Percentiles rank a stretch among this genome's conserved stretches.
phyloP scores from a whole-genome alignment of 2,329 filamentous ascomycete genomes.

The Xylaria digitata region DNA sequence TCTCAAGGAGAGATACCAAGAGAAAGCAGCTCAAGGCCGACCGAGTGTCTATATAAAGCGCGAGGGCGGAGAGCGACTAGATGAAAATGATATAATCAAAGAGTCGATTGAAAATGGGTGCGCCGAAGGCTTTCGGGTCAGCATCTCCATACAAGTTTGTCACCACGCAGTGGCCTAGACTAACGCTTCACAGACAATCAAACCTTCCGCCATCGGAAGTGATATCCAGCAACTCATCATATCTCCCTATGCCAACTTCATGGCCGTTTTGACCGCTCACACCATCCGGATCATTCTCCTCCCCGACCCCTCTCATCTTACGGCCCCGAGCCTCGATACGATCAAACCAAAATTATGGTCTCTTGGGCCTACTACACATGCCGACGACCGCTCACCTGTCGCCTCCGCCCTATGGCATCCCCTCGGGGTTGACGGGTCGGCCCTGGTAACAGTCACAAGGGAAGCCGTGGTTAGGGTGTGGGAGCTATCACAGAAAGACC shows the following conservation, averaged over 20 bases:
- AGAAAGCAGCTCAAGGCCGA: slow-evolving; percentile 52
- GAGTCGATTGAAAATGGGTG: slow-evolving; percentile 46
- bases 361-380: slow-evolving; percentile 91
- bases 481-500: slow-evolving; percentile 86
- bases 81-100: slow-evolving; percentile 49
- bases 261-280: slow-evolving; percentile 87
- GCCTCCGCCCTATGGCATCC: slow-evolving; percentile 92
- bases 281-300: slow-evolving; percentile 90
- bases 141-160: slow-evolving; percentile 23
- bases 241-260: slow-evolving; percentile 82
- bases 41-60: slow-evolving; percentile 58
- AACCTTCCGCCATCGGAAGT: slow-evolving; percentile 79
- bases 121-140: slow-evolving; percentile 61
- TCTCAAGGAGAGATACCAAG: slow-evolving; percentile 73
- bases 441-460: slow-evolving; percentile 86
- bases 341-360: slow-evolving; percentile 89
- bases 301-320: slow-evolving; percentile 82
- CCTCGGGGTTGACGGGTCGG: slow-evolving; percentile 81
- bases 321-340: slow-evolving; percentile 72
- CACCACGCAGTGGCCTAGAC: slow-evolving; percentile 8
- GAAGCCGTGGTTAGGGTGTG: slow-evolving; percentile 91
- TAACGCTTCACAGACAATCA: slow-evolving; percentile 69
- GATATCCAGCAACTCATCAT: slow-evolving; percentile 87
- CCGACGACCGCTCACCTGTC: slow-evolving; percentile 84
- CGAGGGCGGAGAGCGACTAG: slow-evolving; percentile 57